phyloP scores from a whole-genome alignment of 768 basidiomycete species.

The Mycena filopes region DNA sequence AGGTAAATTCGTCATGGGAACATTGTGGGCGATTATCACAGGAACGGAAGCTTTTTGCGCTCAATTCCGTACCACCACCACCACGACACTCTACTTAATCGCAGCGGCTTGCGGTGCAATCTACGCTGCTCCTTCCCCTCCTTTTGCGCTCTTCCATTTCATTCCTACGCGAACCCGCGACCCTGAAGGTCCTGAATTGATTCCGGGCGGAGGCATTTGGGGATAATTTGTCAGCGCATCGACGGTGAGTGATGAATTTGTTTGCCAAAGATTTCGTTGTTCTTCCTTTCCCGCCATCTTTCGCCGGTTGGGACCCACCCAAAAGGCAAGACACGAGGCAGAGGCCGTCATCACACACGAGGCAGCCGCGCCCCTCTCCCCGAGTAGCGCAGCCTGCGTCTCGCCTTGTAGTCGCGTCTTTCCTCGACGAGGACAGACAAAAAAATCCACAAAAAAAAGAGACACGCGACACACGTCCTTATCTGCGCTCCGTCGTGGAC shows the following conservation, averaged over 20 bases:
- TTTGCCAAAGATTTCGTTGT: slow-evolving; percentile 11
- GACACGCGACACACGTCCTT: slow-evolving; percentile 20
- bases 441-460: slow-evolving; percentile 39
- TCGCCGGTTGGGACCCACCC: slow-evolving; percentile 41
- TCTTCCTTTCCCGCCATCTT: slow-evolving; percentile 33
- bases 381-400: slow-evolving; percentile 33
- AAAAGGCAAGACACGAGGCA: slow-evolving; percentile 63
- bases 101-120: slow-evolving; percentile 12
- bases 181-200: not conserved
- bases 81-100: slow-evolving; percentile 4
- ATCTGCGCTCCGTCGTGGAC: slow-evolving; percentile 24
- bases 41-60: not conserved
- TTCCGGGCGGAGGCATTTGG: slow-evolving; percentile 12
- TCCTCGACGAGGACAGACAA: slow-evolving; percentile 21
- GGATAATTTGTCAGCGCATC: slow-evolving; percentile 19
- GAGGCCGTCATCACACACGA: slow-evolving; percentile 55
- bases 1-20: slow-evolving; percentile 22
- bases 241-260: slow-evolving; percentile 17
- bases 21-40: not conserved
- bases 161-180: not conserved
- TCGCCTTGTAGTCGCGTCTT: slow-evolving; percentile 39
- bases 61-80: slow-evolving; percentile 18
- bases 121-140: slow-evolving; percentile 7
- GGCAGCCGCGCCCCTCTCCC: slow-evolving; percentile 48
- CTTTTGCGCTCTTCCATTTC: not conserved